phyloP scores from a whole-genome alignment of 768 basidiomycete species.

The Cantharellus anzutake region DNA sequence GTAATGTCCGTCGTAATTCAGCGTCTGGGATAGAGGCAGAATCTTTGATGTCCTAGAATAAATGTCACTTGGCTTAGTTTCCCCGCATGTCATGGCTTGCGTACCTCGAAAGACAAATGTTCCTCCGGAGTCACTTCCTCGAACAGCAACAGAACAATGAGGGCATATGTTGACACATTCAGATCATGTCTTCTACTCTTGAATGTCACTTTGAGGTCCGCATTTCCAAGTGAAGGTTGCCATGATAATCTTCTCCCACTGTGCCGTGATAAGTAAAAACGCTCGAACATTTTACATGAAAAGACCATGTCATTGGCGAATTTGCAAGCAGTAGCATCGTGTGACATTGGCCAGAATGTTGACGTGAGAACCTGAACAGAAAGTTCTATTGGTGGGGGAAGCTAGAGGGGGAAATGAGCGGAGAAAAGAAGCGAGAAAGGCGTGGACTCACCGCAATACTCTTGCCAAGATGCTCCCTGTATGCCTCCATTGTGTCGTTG shows the following conservation, averaged over 20 bases:
- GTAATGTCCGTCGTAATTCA: constrained; percentile 82
- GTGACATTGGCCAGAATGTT: constrained; percentile 79
- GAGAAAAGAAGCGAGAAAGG: neutral
- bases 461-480: constrained; percentile 38
- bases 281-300: constrained; percentile 61
- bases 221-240: constrained; percentile 80
- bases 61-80: neutral
- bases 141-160: constrained; percentile 78
- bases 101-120: constrained; percentile 55
- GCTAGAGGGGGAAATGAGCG: constrained; percentile 22
- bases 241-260: constrained; percentile 80
- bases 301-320: constrained; percentile 45
- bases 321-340: constrained; percentile 37
- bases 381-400: constrained; percentile 49
- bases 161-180: constrained; percentile 77
- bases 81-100: constrained; percentile 9
- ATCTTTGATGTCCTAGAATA: constrained; percentile 59
- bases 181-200: constrained; percentile 67
- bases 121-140: constrained; percentile 50
- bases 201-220: constrained; percentile 72
- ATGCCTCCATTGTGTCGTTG: constrained; percentile 58
- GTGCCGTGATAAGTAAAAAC: constrained; percentile 78
- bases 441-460: constrained; percentile 31
- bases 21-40: constrained; percentile 52
- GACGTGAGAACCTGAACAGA: constrained; percentile 89